Percentiles rank a stretch among this genome's conserved stretches.
phyloP scores from a whole-genome alignment of 805 yeast genomes.

The Ogataea ramenticola region DNA sequence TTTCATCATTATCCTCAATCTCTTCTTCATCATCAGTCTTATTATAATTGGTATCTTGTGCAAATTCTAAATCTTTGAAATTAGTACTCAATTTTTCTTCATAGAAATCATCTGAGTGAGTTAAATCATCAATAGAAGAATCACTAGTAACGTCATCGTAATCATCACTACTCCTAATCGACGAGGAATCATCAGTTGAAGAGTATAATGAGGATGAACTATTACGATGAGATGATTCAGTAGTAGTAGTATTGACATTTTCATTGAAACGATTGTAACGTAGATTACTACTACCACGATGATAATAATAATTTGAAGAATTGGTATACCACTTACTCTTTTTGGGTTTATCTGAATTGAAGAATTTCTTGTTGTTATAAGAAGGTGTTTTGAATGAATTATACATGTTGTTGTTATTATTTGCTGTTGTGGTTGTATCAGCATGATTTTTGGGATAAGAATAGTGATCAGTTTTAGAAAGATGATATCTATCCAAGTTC shows the following conservation, averaged over 20 bases:
- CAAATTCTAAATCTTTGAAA: neutral
- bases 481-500: no score
- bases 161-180: neutral
- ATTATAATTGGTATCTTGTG: neutral
- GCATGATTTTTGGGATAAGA: no score
- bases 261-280: neutral
- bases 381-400: neutral
- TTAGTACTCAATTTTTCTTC: neutral
- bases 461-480: no score
- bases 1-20: neutral
- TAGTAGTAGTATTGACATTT: no score
- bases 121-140: neutral
- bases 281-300: neutral
- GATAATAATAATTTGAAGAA: no score
- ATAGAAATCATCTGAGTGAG: no score
- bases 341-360: neutral
- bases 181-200: neutral
- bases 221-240: neutral
- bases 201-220: neutral
- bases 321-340: neutral
- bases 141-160: neutral
- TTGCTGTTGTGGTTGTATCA: no score
- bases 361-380: neutral
- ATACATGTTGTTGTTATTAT: no score
- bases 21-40: neutral